A percentile compares a stretch with the other conserved stretches of the same genome.
phyloP scores from a whole-genome alignment of 441 rosid species.

The Jatropha multifida region DNA sequence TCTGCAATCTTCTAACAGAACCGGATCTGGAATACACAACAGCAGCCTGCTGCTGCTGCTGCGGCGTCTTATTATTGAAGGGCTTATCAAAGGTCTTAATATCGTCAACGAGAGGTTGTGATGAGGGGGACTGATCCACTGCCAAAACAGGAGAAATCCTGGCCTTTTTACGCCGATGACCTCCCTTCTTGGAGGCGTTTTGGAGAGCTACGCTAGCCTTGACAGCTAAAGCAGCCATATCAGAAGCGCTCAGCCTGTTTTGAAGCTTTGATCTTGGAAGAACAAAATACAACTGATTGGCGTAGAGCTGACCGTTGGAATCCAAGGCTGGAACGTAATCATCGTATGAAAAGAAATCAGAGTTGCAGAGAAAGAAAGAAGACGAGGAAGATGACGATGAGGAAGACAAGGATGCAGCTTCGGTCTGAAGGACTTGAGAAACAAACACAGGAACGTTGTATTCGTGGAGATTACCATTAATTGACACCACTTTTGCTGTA shows the following conservation, averaged over 20 bases:
- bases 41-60: background rate
- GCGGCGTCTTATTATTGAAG: background rate
- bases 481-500: conserved; percentile 55
- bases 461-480: conserved; percentile 52
- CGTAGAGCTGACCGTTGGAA: conserved; percentile 37
- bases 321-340: conserved; percentile 53
- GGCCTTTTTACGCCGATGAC: conserved; percentile 34
- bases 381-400: conserved; percentile 22
- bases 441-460: conserved; percentile 52
- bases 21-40: conserved; percentile 41
- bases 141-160: conserved; percentile 49
- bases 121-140: conserved; percentile 8
- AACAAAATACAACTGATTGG: conserved; percentile 60
- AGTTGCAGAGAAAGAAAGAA: conserved; percentile 48
- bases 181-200: conserved; percentile 27
- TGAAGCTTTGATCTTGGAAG: conserved; percentile 55
- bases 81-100: conserved; percentile 14
- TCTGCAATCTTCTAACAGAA: conserved; percentile 48
- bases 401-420: conserved; percentile 28
- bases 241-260: conserved; percentile 48
- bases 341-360: conserved; percentile 59
- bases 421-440: conserved; percentile 47
- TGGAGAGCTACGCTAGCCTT: conserved; percentile 65
- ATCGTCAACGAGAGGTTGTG: background rate
- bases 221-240: conserved; percentile 79